phyloP scores from a whole-genome alignment of 164 flowering plant species.

The Vitis labrusca region DNA sequence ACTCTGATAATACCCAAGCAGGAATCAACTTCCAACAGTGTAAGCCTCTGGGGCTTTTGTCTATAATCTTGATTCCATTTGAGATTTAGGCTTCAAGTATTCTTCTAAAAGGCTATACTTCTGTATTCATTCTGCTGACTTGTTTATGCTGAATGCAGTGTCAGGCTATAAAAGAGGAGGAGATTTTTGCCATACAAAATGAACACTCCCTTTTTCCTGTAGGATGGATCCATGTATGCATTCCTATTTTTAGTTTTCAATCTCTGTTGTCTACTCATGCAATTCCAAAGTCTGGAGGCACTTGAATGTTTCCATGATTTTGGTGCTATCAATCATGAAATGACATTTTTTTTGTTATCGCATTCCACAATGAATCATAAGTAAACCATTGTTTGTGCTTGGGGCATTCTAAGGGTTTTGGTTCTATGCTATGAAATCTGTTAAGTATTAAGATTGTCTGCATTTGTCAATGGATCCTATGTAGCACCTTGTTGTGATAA shows the following conservation, averaged over 20 bases:
- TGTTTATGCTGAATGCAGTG: slow-evolving; percentile 44
- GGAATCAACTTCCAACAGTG: slow-evolving; percentile 59
- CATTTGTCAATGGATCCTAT: too few relatives aligned
- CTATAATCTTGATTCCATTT: not conserved
- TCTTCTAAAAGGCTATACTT: not conserved
- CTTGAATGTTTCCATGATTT: too few relatives aligned
- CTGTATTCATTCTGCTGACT: slow-evolving; percentile 4
- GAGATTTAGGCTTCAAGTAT: not conserved
- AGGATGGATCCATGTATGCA: slow-evolving; percentile 89
- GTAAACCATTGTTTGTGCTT: too few relatives aligned
- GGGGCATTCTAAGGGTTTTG: too few relatives aligned
- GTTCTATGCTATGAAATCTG: too few relatives aligned
- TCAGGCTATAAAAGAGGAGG: slow-evolving; percentile 75
- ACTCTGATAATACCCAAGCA: slow-evolving; percentile 81
- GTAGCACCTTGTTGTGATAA: too few relatives aligned
- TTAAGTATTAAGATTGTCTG: too few relatives aligned
- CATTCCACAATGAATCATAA: too few relatives aligned
- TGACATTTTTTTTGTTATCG: too few relatives aligned
- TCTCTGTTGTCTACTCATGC: not conserved
- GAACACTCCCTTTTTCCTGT: slow-evolving; percentile 69
- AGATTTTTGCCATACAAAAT: slow-evolving; percentile 62
- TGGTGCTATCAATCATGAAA: too few relatives aligned
- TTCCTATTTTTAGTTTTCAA: not conserved
- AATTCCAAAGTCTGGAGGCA: too few relatives aligned
- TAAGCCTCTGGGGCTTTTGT: slow-evolving; percentile 16